phyloP scores from a whole-genome alignment of 768 basidiomycete genomes.

The Tylopilus balloui region DNA sequence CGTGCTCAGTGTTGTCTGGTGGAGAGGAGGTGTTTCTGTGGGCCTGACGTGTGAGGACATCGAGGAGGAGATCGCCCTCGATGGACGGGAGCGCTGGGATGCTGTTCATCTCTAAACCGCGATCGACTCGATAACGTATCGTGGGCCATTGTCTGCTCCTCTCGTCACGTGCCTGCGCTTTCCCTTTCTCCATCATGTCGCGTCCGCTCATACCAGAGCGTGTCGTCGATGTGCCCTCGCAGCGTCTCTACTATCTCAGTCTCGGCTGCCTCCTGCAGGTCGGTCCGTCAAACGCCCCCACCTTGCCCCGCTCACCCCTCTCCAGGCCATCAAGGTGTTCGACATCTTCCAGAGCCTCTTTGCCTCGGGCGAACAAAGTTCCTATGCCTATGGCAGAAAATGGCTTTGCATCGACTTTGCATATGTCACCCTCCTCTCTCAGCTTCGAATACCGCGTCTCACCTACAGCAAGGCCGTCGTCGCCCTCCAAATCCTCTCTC shows the following conservation, averaged over 20 bases:
- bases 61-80: slow-evolving; percentile 53
- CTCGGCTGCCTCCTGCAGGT: slow-evolving; percentile 77
- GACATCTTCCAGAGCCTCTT: slow-evolving; percentile 60
- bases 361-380: slow-evolving; percentile 38
- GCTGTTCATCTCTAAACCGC: slow-evolving; percentile 23
- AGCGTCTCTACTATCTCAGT: slow-evolving; percentile 74
- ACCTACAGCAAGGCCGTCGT: slow-evolving; percentile 62
- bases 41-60: slow-evolving; percentile 52
- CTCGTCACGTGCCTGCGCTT: slow-evolving; percentile 16
- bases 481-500: slow-evolving; percentile 52
- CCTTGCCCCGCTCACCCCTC: slow-evolving; percentile 1
- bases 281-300: slow-evolving; percentile 5
- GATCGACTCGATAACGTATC: slow-evolving; percentile 11
- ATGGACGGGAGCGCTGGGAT: slow-evolving; percentile 52
- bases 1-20: slow-evolving; percentile 45
- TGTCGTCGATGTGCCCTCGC: slow-evolving; percentile 71
- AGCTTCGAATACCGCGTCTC: slow-evolving; percentile 70
- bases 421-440: slow-evolving; percentile 52
- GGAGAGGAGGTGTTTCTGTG: slow-evolving; percentile 27
- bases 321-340: slow-evolving; percentile 63
- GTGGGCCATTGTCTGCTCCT: too few relatives aligned
- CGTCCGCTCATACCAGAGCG: slow-evolving; percentile 66
- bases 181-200: slow-evolving; percentile 13
- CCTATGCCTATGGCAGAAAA: slow-evolving; percentile 51
- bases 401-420: slow-evolving; percentile 70